A percentile compares a stretch with the other conserved stretches of the same genome.
phyloP scores from a whole-genome alignment of 192 early-diverging fungal species.

The Ambispora gerdemannii region DNA sequence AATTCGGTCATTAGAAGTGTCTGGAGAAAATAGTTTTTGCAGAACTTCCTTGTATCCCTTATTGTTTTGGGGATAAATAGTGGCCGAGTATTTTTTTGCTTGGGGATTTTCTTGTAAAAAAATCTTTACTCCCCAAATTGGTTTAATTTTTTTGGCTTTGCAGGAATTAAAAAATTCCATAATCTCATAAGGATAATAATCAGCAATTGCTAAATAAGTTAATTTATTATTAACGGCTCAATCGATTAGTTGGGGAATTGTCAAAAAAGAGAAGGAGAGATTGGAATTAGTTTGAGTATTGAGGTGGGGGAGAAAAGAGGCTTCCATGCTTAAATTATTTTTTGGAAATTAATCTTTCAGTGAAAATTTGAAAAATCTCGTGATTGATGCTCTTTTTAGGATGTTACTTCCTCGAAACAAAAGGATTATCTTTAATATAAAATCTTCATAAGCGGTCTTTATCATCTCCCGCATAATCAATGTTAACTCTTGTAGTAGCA shows the following conservation, averaged over 20 bases:
- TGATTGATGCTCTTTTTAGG: too few relatives aligned
- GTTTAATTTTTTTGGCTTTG: conserved; percentile 11
- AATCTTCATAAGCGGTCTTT: conserved; percentile 20
- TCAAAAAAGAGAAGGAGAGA: conserved; percentile 7
- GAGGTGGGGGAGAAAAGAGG: conserved; percentile 5
- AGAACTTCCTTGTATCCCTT: conserved; percentile 8
- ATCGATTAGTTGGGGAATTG: neutral
- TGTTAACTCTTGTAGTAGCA: conserved; percentile 9
- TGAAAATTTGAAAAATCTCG: too few relatives aligned
- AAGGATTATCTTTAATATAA: conserved; percentile 24
- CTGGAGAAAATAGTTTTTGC: conserved; percentile 12
- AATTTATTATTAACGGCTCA: conserved; percentile 7
- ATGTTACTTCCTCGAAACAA: conserved; percentile 5
- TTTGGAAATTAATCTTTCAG: too few relatives aligned
- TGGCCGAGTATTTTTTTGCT: conserved; percentile 15
- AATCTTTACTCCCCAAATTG: conserved; percentile 12
- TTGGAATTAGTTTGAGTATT: conserved; percentile 16
- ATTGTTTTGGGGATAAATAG: conserved; percentile 18
- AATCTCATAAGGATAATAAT: conserved; percentile 16
- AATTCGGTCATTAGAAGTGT: conserved; percentile 4
- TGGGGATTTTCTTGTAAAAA: conserved; percentile 10
- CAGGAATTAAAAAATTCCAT: neutral
- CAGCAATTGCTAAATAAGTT: conserved; percentile 17
- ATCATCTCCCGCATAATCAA: conserved; percentile 12
- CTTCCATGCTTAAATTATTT: too few relatives aligned